phyloP scores from a whole-genome alignment of 106 monocot genomes.

The Amphibolis antarctica region DNA sequence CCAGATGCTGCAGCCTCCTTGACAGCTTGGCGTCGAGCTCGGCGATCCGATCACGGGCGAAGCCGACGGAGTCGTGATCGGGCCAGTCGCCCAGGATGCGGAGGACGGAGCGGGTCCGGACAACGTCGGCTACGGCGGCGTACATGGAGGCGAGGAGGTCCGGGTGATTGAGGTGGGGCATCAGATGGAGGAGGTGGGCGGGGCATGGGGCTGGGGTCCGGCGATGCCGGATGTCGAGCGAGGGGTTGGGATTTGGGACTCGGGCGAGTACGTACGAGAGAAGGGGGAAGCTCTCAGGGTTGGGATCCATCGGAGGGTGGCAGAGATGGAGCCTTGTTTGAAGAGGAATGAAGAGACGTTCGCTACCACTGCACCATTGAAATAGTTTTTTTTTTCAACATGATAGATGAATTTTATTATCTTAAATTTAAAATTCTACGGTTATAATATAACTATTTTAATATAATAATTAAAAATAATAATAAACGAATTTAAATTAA shows the following conservation, averaged over 20 bases:
- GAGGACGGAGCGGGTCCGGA: constrained; percentile 25
- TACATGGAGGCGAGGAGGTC: constrained; percentile 30
- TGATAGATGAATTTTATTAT: no score
- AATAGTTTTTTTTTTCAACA: no score
- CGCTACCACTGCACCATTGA: no score
- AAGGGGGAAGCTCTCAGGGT: neutral
- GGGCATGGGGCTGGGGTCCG: constrained; percentile 15
- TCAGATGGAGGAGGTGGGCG: constrained; percentile 14
- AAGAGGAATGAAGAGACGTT: no score
- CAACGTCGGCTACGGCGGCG: constrained; percentile 24
- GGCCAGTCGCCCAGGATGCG: constrained; percentile 26
- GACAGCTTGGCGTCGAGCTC: constrained; percentile 15
- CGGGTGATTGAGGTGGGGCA: constrained; percentile 25
- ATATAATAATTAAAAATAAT: no score
- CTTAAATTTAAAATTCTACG: no score
- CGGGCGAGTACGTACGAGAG: neutral
- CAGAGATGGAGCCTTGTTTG: no score
- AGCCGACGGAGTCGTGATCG: constrained; percentile 37
- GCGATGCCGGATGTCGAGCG: constrained; percentile 58
- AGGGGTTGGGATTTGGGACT: neutral
- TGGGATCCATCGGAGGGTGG: no score
- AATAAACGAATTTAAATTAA: no score
- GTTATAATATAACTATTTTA: no score
- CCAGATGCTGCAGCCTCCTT: constrained; percentile 6
- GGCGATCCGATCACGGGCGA: constrained; percentile 13